Evolutionary conservation across 257 asterid genomes (phyloP), one percentile per base, ranked within the genome.

Genomic region (Mitragyna speciosa): DNA sequence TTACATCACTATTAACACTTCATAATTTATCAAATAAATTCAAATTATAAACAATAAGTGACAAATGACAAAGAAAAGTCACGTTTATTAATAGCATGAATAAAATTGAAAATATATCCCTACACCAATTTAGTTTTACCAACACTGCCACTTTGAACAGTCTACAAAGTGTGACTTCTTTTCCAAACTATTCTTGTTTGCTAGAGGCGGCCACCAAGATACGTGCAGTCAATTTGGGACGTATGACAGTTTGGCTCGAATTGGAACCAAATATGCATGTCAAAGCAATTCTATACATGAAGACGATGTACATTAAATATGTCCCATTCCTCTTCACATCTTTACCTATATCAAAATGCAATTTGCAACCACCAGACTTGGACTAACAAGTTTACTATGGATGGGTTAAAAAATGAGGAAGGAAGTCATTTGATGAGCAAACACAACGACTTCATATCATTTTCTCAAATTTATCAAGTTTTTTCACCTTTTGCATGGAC

Each of bases 401-500:
- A 51, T 28, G 31, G 30, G 63, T n/a, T 15, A 48, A 52, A 26
- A 49, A 15, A n/a, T 49, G 63, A 26, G 63, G 47, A 15, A 28
- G 8, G 28, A 72, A 1, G 77, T 39, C 64, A 65, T 36, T 20
- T 51, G 49, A 66, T 54, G 64, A 71, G 10, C 22, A 36, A 36
- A 36, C 41, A 36, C 41, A 36, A 36, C 4, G 41, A 36, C 41
- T 36, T 90, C 88, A 93, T 80, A 93, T 92, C 98, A 95, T 93
- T 76, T 87, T 90, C 89, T 95, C 99, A 84, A 95, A 86, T 66
- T 92, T 93, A 80, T 95, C 99, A 43, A 93, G 97, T 63, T n/a
- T 91, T 66, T 87, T 89, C 91, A 91, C 98, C 92, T 93, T 87
- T 66, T 87, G 92, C 98, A 95, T 95, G 78, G 99, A 93, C 87